phyloP scores from a whole-genome alignment of 345 rosid genomes.

The Anastatica hierochuntica region DNA sequence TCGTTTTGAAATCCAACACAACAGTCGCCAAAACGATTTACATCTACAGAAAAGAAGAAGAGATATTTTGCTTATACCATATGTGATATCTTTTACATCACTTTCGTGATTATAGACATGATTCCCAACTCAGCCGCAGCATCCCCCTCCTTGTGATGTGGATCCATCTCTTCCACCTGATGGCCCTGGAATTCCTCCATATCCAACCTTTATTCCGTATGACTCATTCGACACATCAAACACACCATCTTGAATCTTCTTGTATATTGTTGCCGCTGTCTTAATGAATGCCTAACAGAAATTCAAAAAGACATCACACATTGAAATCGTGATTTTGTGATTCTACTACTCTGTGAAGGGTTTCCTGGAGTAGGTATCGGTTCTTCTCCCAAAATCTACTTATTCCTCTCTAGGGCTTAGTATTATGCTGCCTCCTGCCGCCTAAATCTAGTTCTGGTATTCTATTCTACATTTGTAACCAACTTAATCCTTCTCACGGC shows the following conservation, averaged over 20 bases:
- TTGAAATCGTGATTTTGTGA: neutral
- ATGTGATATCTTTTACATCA: neutral
- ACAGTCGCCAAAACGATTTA: constrained; percentile 9
- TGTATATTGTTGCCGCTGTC: constrained; percentile 92
- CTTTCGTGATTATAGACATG: constrained; percentile 13
- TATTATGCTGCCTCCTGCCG: neutral
- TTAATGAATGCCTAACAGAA: constrained; percentile 70
- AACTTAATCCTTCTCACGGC: neutral
- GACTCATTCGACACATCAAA: constrained; percentile 98
- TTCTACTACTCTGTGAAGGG: neutral
- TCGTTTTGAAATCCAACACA: neutral
- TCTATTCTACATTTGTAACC: neutral
- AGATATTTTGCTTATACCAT: neutral
- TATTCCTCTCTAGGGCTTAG: neutral
- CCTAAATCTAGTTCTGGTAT: neutral
- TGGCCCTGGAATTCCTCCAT: constrained; percentile 93
- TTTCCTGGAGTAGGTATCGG: neutral
- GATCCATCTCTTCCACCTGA: constrained; percentile 83
- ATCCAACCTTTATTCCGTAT: constrained; percentile 93
- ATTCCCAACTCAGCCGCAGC: constrained; percentile 53
- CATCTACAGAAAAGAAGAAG: constrained; percentile 15
- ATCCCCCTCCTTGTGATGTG: constrained; percentile 76
- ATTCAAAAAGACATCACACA: neutral
- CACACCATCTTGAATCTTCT: constrained; percentile 95
- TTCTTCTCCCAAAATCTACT: neutral